These are phyloP conservation scores for Hyphopichia fennica DNA, from an alignment of 1,139 yeast genomes.

Conservation along the genomic window DNA sequence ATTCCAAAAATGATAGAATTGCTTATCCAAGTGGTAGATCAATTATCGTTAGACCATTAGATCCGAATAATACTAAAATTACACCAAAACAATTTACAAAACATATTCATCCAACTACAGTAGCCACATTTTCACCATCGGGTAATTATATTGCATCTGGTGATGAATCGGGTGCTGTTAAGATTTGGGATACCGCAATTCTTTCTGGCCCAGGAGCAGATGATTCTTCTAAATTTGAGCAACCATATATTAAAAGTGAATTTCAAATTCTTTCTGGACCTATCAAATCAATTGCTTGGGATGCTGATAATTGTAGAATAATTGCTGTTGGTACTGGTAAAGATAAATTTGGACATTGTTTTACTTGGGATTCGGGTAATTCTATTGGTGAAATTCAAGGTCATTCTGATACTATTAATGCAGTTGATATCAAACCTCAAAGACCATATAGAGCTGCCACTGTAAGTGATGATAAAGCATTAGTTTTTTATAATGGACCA, in stretches of 20 bases:
- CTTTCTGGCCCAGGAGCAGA: constrained; percentile 11
- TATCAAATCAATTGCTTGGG: constrained; percentile 88
- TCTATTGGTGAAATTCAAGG: constrained; percentile 95
- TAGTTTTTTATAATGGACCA: constrained; percentile 88
- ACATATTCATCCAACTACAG: constrained; percentile 73
- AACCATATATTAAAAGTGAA: constrained; percentile 72
- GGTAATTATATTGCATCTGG: constrained; percentile 93
- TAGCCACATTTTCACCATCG: constrained; percentile 83
- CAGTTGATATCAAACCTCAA: constrained; percentile 81
- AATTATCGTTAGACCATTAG: constrained; percentile 67
- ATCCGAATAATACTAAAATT: constrained; percentile 26
- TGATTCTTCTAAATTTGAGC: constrained; percentile 29
- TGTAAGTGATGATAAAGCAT: constrained; percentile 81
- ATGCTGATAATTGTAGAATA: constrained; percentile 78
- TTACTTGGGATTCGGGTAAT: constrained; percentile 92
- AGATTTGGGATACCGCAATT: constrained; percentile 73
- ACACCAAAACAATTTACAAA: constrained; percentile 67
- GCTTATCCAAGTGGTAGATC: constrained; percentile 86
- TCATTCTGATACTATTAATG: constrained; percentile 81
- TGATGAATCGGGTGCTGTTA: constrained; percentile 83
- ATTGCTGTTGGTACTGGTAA: constrained; percentile 96
- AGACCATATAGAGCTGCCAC: constrained; percentile 95
- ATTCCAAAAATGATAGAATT: constrained; percentile 61
- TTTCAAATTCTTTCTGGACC: constrained; percentile 81
- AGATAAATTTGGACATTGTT: constrained; percentile 89